phyloP scores from a whole-genome alignment of 345 rosid species.

The Murraya paniculata region DNA sequence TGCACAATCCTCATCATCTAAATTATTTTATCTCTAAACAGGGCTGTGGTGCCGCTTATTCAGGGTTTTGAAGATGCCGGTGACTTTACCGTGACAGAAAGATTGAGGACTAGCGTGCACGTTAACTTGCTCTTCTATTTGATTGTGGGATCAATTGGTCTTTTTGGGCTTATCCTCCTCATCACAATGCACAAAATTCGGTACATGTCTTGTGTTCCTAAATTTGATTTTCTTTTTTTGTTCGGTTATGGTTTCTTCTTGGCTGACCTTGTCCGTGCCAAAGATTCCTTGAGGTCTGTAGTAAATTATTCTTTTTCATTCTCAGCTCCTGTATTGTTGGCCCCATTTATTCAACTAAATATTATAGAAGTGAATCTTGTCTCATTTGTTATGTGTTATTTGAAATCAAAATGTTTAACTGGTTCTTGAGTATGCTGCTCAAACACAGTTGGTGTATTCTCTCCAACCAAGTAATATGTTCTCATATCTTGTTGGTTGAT shows the following conservation, averaged over 20 bases:
- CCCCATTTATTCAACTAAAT: not conserved
- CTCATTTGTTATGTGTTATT: not conserved
- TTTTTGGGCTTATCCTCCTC: slow-evolving; percentile 89
- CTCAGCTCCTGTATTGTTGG: not conserved
- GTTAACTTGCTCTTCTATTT: slow-evolving; percentile 92
- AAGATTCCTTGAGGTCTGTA: not conserved
- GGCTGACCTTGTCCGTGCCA: slow-evolving; percentile 11
- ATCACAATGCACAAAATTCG: slow-evolving; percentile 58
- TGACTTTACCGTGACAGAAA: slow-evolving; percentile 84
- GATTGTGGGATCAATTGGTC: slow-evolving; percentile 81
- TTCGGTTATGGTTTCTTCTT: not conserved
- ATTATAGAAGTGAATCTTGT: not conserved
- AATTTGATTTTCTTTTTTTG: not conserved
- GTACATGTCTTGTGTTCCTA: slow-evolving; percentile 31
- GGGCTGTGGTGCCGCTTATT: slow-evolving; percentile 99
- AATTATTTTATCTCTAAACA: slow-evolving; percentile 66
- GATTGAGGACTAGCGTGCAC: slow-evolving; percentile 86
- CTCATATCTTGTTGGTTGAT: not conserved
- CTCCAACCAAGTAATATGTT: not conserved
- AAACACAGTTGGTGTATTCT: not conserved
- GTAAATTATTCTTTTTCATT: slow-evolving; percentile 12
- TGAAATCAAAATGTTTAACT: slow-evolving; percentile 5
- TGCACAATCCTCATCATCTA: slow-evolving; percentile 41
- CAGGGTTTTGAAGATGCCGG: slow-evolving; percentile 99
- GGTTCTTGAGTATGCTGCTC: not conserved